Base-by-base conservation (phyloP, 139 green algal genomes). In the Monoraphidium neglectum region DNA sequence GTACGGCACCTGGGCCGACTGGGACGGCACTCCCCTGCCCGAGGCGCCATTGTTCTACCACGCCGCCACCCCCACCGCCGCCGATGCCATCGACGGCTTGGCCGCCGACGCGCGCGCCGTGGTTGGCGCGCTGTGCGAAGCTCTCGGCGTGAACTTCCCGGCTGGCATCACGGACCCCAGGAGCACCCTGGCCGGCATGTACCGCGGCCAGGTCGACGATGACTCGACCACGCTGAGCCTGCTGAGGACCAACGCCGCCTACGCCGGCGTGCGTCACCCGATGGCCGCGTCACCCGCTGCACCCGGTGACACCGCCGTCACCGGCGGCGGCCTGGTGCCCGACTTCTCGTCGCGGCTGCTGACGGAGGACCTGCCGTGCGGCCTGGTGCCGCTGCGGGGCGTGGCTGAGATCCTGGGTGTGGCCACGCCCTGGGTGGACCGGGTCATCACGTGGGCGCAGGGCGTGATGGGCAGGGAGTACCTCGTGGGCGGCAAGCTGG, bases 361-460 rank as follows among this genome's bases (percentile, higher is more conserved):
- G 36, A 51, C 68, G 36, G 68, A 74, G 68, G 68, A 74, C 68
- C 47, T 74, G 28, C 68, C 68, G 12, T 74, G 35, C 46, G 68
- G 68, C 23, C 68, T 74, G 46, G 68, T 63, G 43, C 43, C 46
- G 1, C 37, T 74, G 36, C 40, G 46, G 47, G 68, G 68, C 32
- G 30, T 74, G 43, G 68, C 68, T 60, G 47, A 74, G 49, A 46
- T 74, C 40, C 26, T 63, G 47, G 68, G 49, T 16, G 68, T 74
- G 68, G 47, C n/a, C 12, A 74, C 68, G 49, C 68, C 68, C 18
- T 54, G 43, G 36, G 46, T 74, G 6, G 68, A 74, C 68, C 26
- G n/a, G 49, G 68, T 74, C 36, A 51, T 74, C 36, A 63, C 43
- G 26, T 74, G 68, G 68, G 47, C 30, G 12, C 68, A 74, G 49